Conservation (phyloP, 2,329 filamentous ascomycete genomes). For the Emericellopsis cladophorae region DNA sequence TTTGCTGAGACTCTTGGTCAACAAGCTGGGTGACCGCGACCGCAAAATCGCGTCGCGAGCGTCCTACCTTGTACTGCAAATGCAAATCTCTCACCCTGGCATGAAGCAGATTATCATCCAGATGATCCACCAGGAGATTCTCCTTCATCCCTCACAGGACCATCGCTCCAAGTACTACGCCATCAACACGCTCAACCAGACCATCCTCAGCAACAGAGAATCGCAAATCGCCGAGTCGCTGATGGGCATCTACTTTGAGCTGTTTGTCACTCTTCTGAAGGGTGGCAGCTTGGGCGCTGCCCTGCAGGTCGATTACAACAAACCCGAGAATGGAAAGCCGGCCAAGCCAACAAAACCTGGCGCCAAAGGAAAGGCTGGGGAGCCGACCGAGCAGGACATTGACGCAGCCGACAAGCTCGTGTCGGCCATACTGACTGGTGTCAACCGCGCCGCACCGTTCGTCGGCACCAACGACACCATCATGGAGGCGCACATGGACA, state of each 20-base stretch:
- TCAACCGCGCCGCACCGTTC: constrained; percentile 93
- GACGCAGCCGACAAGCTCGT: constrained; percentile 70
- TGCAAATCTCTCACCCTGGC: constrained; percentile 76
- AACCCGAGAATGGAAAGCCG: constrained; percentile 10
- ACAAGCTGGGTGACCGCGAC: constrained; percentile 91
- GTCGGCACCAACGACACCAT: constrained; percentile 61
- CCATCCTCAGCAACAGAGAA: constrained; percentile 77
- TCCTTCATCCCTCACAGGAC: constrained; percentile 79
- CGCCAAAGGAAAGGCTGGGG: constrained; percentile 2
- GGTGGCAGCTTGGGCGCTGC: constrained; percentile 24
- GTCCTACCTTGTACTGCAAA: constrained; percentile 85
- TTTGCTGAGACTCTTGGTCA: constrained; percentile 77
- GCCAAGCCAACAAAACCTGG: constrained; percentile 11
- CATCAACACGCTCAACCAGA: constrained; percentile 94
- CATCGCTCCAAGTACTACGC: constrained; percentile 89
- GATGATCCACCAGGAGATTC: constrained; percentile 73
- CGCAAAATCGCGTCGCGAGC: constrained; percentile 91
- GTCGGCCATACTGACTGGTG: constrained; percentile 80
- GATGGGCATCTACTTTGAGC: constrained; percentile 80
- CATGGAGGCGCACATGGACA: constrained; percentile 81
- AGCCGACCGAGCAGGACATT: constrained; percentile 47
- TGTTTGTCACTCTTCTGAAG: constrained; percentile 77
- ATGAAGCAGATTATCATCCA: constrained; percentile 88
- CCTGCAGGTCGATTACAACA: constrained; percentile 9
- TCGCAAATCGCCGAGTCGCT: constrained; percentile 68